Conservation (phyloP, 1,284 basidiomycete species). For the Ganoderma meredithae region DNA sequence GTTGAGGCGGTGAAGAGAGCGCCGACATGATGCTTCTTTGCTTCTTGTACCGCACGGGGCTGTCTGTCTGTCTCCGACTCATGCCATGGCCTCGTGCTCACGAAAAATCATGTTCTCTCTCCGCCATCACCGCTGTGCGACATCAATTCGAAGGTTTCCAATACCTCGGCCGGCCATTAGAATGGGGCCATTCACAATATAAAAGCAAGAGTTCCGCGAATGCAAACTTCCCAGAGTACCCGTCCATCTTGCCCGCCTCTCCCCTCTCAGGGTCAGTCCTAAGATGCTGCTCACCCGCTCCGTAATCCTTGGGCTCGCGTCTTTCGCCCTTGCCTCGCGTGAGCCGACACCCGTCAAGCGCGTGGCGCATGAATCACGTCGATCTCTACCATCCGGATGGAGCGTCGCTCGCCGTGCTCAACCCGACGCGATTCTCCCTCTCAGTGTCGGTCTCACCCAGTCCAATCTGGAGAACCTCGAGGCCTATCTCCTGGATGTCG, state of each 20-base stretch:
- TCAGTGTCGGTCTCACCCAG: conserved; percentile 55
- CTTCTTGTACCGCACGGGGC: not conserved
- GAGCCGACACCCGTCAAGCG: conserved; percentile 19
- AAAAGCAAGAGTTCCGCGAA: not conserved
- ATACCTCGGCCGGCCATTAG: not conserved
- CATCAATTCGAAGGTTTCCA: not conserved
- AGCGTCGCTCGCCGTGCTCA: conserved; percentile 42
- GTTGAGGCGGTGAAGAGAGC: not conserved
- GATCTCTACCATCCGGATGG: conserved; percentile 47
- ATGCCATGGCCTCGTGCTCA: not conserved
- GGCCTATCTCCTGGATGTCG: conserved; percentile 51
- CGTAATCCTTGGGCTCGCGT: conserved; percentile 20
- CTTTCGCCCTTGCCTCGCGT: conserved; percentile 19
- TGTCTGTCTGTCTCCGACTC: not conserved
- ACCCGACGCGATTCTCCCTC: conserved; percentile 43
- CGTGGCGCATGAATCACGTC: conserved; percentile 50
- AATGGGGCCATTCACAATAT: not conserved
- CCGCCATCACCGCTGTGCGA: not conserved
- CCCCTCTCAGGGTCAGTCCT: not conserved
- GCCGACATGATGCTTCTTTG: not conserved
- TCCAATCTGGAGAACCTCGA: conserved; percentile 52
- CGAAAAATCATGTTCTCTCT: not conserved
- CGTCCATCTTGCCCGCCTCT: conserved; percentile 2
- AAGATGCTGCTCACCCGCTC: conserved; percentile 26
- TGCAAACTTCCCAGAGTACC: not conserved